Conservation (phyloP, 164 flowering plant species). For the Tinospora cordifolia region DNA sequence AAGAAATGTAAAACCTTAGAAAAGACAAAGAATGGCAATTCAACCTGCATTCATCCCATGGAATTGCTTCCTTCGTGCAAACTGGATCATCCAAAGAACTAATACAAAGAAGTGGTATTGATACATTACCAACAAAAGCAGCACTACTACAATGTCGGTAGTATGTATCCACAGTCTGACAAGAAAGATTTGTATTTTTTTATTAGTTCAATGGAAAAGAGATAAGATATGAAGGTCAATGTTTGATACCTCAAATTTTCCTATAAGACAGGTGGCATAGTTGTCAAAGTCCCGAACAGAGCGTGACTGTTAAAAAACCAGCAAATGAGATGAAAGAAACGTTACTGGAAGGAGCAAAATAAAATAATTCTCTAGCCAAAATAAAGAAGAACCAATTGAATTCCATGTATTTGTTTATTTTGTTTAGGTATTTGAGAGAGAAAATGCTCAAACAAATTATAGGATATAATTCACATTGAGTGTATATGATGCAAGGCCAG, state of each 20-base stretch:
- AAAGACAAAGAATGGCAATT: background rate
- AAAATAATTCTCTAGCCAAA: background rate
- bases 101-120: constrained; percentile 87
- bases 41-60: constrained; percentile 99
- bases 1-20: background rate
- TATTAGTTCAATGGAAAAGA: constrained; percentile 5
- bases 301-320: constrained; percentile 50
- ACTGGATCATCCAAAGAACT: constrained; percentile 96
- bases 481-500: no score
- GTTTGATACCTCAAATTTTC: constrained; percentile 71
- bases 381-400: background rate
- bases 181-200: constrained; percentile 17
- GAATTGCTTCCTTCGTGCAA: constrained; percentile 91
- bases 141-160: constrained; percentile 79
- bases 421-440: background rate
- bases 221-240: background rate
- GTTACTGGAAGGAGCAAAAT: background rate
- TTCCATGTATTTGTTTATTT: background rate
- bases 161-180: constrained; percentile 87
- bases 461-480: background rate
- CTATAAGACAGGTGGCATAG: constrained; percentile 78
- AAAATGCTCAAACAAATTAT: background rate
- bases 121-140: constrained; percentile 50
- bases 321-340: constrained; percentile 5
- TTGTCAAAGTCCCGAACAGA: constrained; percentile 84